Percentiles rank a stretch among this genome's conserved stretches.
phyloP scores from a whole-genome alignment of 2,329 filamentous ascomycete genomes.

The Zasmidium citrigriseum region DNA sequence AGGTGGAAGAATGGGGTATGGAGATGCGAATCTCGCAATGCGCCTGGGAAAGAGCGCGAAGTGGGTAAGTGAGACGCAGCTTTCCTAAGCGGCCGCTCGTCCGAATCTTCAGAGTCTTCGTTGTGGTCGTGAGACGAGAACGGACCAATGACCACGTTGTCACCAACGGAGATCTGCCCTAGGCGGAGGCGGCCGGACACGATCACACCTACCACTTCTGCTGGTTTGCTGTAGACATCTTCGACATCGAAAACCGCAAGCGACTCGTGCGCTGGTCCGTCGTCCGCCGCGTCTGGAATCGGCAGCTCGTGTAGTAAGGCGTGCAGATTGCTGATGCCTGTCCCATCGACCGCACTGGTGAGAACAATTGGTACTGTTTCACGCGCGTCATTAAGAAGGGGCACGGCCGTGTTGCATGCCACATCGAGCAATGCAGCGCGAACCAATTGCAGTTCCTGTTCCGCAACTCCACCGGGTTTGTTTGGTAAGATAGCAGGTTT shows the following conservation, averaged over 20 bases:
- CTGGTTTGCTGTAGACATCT: constrained; percentile 73
- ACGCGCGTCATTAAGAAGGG: constrained; percentile 49
- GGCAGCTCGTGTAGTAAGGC: constrained; percentile 77
- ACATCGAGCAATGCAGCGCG: constrained; percentile 60
- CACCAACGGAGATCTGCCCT: constrained; percentile 74
- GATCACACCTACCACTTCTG: constrained; percentile 51
- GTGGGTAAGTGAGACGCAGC: constrained; percentile 36
- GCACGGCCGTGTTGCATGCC: constrained; percentile 53
- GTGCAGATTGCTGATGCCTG: constrained; percentile 78
- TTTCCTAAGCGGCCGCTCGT: constrained; percentile 31
- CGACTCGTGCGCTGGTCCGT: constrained; percentile 26
- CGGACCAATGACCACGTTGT: constrained; percentile 77
- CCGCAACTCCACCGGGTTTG: constrained; percentile 28
- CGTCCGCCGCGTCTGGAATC: constrained; percentile 45
- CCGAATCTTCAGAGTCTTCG: constrained; percentile 39
- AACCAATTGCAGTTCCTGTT: constrained; percentile 60
- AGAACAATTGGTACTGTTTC: constrained; percentile 77
- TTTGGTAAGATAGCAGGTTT: constrained; percentile 67
- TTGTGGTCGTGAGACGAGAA: constrained; percentile 42
- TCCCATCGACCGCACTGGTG: constrained; percentile 82
- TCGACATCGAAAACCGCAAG: constrained; percentile 77
- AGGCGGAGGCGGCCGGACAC: constrained; percentile 83
- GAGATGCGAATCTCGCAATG: constrained; percentile 36
- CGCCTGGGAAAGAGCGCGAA: constrained; percentile 52
- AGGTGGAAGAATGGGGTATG: constrained; percentile 24